phyloP scores from a whole-genome alignment of 139 green algal genomes.

The Pleodorina starrii region DNA sequence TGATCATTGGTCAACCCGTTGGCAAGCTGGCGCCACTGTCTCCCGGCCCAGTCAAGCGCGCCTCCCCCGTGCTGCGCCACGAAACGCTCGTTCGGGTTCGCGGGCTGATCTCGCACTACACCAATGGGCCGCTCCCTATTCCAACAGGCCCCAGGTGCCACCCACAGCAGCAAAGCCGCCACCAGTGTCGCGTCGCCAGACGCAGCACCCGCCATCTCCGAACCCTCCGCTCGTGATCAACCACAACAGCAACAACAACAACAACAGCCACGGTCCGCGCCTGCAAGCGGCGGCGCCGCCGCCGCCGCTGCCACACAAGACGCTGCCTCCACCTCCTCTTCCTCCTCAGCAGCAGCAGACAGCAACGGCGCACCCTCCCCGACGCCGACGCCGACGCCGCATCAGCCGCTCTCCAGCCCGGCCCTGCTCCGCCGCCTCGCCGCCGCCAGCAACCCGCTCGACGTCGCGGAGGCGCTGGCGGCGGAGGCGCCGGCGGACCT shows the following conservation, averaged over 20 bases:
- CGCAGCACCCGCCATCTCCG: too few species aligned
- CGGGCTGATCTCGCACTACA: too few species aligned
- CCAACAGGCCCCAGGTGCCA: neutral
- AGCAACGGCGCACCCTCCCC: neutral
- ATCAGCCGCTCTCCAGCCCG: neutral
- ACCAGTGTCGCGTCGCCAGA: neutral
- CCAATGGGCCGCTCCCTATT: neutral
- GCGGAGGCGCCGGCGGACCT: neutral
- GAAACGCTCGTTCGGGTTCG: too few species aligned
- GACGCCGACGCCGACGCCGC: too few species aligned
- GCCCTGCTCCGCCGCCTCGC: constrained; percentile 20
- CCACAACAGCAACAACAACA: neutral
- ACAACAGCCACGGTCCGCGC: neutral
- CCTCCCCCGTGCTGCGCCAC: too few species aligned
- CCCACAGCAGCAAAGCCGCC: constrained; percentile 1
- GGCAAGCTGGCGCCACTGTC: too few species aligned
- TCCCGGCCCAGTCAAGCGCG: too few species aligned
- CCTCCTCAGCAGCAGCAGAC: neutral
- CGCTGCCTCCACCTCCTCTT: neutral
- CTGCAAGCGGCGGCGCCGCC: neutral
- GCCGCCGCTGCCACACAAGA: neutral
- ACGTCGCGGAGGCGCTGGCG: constrained; percentile 17
- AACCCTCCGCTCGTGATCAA: neutral
- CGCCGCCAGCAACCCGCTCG: neutral
- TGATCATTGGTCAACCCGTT: too few species aligned